phyloP scores from a whole-genome alignment of 225 moss, liverwort and hornwort genomes.

The Straminergon stramineum region DNA sequence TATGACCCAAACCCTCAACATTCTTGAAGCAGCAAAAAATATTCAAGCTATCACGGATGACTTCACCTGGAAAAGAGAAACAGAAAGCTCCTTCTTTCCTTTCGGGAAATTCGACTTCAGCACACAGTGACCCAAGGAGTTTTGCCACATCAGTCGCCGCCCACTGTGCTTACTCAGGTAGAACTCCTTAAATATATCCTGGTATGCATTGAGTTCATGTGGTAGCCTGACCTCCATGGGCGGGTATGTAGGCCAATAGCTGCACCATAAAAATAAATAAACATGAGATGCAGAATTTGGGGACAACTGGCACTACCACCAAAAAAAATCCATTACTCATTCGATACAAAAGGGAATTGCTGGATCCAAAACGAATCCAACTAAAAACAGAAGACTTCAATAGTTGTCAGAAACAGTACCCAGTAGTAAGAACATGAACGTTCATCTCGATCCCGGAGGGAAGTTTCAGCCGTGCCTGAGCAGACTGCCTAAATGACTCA shows the following conservation, averaged over 20 bases:
- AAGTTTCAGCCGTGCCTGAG: constrained; percentile 36
- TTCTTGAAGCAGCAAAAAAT: not conserved
- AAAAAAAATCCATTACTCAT: not conserved
- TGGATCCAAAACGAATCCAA: not conserved
- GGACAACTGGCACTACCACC: not conserved
- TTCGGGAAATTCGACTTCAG: constrained; percentile 83
- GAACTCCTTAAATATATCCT: constrained; percentile 97
- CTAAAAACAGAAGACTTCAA: not conserved
- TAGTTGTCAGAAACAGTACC: constrained; percentile 31
- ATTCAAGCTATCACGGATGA: not conserved
- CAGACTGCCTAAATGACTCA: constrained; percentile 36
- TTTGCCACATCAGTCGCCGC: constrained; percentile 98
- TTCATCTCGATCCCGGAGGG: constrained; percentile 43
- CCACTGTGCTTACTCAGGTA: constrained; percentile 99
- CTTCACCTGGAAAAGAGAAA: constrained; percentile 90
- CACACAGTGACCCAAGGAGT: constrained; percentile 92
- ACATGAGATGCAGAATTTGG: not conserved
- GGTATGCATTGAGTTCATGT: constrained; percentile 95
- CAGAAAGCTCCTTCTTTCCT: constrained; percentile 92
- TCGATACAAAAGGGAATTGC: not conserved
- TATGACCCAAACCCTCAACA: not conserved
- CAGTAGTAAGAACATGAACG: constrained; percentile 82
- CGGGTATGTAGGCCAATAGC: constrained; percentile 99
- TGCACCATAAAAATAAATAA: constrained; percentile 8
- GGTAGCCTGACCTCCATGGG: constrained; percentile 97